Base-by-base conservation (phyloP, 805 yeast species). In the Nematodospora valgi region DNA sequence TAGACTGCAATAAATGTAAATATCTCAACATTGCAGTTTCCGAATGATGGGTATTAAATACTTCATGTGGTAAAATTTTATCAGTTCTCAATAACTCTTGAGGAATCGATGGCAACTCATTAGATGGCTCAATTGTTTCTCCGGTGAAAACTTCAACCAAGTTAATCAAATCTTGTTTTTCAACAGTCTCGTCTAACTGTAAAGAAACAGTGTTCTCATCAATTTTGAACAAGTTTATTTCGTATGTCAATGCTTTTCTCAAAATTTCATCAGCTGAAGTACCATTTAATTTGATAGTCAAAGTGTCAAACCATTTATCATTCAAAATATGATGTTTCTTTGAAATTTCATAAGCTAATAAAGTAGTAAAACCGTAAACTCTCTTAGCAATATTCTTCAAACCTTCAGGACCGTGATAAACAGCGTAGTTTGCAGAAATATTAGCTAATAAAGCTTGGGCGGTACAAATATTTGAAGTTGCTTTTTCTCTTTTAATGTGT, bases 401-500 rank as follows among this genome's bases (percentile, higher is more conserved):
- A 9, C 97, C 96, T 47, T 80, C 70, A 10, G 95, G 89, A 24
- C 98, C 98, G 54, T 93, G 98, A 64, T 89, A 93, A 20, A 93
- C 95, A 4, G 89, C 96, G 58, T 91, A 93, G 76, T 84, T 87
- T 17, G 97, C 88, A 15, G 97, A 81, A 68, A 93, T 87, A 58
- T 93, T 93, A 13, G 98, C 98, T 44, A 93, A 68, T 37, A 93
- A 70, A 16, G 97, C 97, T 69, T 93, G 98, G 6, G 98, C 96
- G 13, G 98, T 93, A 68, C 98, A 93, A 40, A 93, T 93, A 59
- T 93, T 93, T 20, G 96, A 87, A 13, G 98, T 93, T 11, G 98
- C 98, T 64, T 86, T 89, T 58, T 93, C 98, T 59, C 98, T 78
- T 61, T 89, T 86, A 56, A 93, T 93, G 60, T 93, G 98, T 60